Evolutionary conservation across 495 filamentous ascomycete genomes (phyloP), one percentile per base, ranked within the genome.

Genomic region (Gamarada debralockiae): DNA sequence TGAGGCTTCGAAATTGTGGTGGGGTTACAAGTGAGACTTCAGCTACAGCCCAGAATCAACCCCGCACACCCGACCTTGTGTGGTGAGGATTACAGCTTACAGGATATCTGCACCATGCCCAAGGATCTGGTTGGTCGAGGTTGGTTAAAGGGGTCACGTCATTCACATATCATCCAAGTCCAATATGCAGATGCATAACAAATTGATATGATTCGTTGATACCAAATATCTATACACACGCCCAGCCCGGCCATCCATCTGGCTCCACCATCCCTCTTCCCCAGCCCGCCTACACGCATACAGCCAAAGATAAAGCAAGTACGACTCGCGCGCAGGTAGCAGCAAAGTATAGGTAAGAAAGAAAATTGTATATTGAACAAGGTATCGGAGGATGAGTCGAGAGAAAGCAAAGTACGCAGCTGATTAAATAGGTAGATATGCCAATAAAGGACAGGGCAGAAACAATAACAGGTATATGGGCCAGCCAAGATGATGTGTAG

Each of bases 361-460:
- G 47, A 37, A n/a, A 58, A 25, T 20, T 60, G 54, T 63, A 64
- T 66, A 66, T 66, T 59, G 64, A 64, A 66, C 64, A 66, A 66
- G 64, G 64, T 66, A 66, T 66, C 61, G 57, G 58, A 57, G 54
- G 45, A 52, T 50, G 52, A 39, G 27, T 20, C 42, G 43, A 43
- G 50, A 45, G 29, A 57, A 42, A 59, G 42, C 54, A 58, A 47
- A 24, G 25, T 24, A 45, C 6, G 24, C 42, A 53, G 62, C 53
- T 55, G 55, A 53, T 52, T 47, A 58, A 38, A 24, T 50, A 24
- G 37, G 42, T 53, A 50, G n/a, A 50, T 52, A 50, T 52, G 36
- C 39, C 23, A 24, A n/a, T 60, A 61, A 55, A 62, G 53, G 55
- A 62, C 62, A 65, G 58, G 59, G 53, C 58, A 65, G 53, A 62